Conservation (phyloP, 2,329 filamentous ascomycete genomes). For the Dothistroma septosporum region DNA sequence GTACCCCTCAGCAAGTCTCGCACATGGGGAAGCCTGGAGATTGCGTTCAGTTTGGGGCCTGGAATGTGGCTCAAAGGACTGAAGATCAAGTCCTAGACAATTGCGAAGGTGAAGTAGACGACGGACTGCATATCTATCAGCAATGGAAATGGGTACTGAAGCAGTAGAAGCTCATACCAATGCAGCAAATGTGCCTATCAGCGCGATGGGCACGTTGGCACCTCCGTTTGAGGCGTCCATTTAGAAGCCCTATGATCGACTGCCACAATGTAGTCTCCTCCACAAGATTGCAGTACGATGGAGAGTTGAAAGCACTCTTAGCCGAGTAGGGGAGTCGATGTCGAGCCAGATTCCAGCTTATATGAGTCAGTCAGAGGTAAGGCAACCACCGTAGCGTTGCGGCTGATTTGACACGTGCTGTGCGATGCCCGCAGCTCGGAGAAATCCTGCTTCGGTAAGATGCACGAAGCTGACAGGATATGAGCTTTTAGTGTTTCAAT, state of each 20-base stretch:
- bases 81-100: constrained; percentile 41
- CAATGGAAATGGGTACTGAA: not conserved
- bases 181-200: constrained; percentile 13
- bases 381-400: not conserved
- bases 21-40: constrained; percentile 26
- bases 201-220: constrained; percentile 5
- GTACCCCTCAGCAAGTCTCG: constrained; percentile 24
- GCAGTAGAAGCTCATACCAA: constrained; percentile 7
- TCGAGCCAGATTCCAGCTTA: not conserved
- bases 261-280: not conserved
- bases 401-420: not conserved
- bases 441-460: not conserved
- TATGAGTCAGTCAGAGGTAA: not conserved
- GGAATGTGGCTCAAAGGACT: constrained; percentile 43
- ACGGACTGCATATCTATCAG: constrained; percentile 14
- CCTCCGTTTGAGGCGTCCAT: constrained; percentile 6
- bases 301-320: not conserved
- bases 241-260: not conserved
- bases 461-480: not conserved
- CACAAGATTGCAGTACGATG: no score
- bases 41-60: constrained; percentile 37
- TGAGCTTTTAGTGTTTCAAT: not conserved
- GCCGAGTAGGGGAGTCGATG: no score
- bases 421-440: not conserved
- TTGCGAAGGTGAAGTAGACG: constrained; percentile 16